phyloP scores from a whole-genome alignment of 2,329 filamentous ascomycete species.

The Cladosporium sp. region DNA sequence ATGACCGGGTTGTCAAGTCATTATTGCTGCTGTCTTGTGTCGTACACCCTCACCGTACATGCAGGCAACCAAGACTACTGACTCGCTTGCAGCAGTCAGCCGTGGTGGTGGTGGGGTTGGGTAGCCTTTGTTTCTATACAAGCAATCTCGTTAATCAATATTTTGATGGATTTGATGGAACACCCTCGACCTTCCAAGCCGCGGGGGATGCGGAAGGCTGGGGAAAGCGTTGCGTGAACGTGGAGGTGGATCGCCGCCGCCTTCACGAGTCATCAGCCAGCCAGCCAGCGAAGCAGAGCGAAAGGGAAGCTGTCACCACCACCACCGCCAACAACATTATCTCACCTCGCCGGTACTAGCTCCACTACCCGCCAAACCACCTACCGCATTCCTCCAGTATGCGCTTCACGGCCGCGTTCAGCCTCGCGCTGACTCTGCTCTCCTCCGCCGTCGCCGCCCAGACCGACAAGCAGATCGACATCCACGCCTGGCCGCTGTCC shows the following conservation, averaged over 20 bases:
- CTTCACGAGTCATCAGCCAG: not conserved
- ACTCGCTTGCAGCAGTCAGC: not conserved
- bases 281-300: not conserved
- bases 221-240: not conserved
- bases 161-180: not conserved
- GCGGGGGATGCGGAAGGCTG: not conserved
- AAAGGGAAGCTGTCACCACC: not conserved
- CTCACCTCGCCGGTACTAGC: not conserved
- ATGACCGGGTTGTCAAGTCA: not conserved
- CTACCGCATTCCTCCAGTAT: constrained; percentile 33
- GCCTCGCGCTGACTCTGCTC: constrained; percentile 40
- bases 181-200: not conserved
- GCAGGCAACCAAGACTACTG: not conserved
- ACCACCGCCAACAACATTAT: not conserved
- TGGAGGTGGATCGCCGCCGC: not conserved
- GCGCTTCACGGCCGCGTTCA: constrained; percentile 40
- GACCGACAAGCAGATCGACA: constrained; percentile 34
- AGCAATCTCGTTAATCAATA: not conserved
- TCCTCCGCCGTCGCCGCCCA: constrained; percentile 38
- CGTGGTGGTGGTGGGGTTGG: not conserved
- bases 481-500: constrained; percentile 42
- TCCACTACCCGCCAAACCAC: not conserved
- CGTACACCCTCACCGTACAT: not conserved
- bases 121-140: not conserved
- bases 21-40: not conserved